phyloP scores from a whole-genome alignment of 768 basidiomycete genomes.

The Pleurotus salmoneostramineus region DNA sequence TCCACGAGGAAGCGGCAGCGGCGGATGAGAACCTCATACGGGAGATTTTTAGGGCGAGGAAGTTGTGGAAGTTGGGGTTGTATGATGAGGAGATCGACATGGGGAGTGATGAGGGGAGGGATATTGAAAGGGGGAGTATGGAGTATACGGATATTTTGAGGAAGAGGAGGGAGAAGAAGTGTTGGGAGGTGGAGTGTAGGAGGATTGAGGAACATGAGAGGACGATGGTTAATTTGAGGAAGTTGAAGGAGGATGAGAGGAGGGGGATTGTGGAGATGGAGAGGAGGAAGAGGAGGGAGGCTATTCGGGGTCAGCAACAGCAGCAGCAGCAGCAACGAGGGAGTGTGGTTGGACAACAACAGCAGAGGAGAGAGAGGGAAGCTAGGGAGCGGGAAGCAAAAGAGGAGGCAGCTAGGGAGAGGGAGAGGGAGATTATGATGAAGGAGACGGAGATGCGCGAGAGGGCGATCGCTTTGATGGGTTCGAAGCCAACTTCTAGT shows the following conservation, averaged over 20 bases:
- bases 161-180: conserved; percentile 18
- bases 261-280: conserved; percentile 17
- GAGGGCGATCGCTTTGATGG: not conserved
- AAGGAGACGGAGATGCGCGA: not conserved
- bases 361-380: too few relatives aligned
- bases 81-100: conserved; percentile 15
- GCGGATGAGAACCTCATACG: conserved; percentile 10
- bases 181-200: conserved; percentile 22
- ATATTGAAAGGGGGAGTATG: conserved; percentile 16
- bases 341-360: too few relatives aligned
- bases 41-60: conserved; percentile 7
- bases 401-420: too few relatives aligned
- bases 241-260: conserved; percentile 24
- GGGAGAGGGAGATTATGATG: not conserved
- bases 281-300: conserved; percentile 26
- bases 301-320: not conserved
- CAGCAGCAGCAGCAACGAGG: not conserved
- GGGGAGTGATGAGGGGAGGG: conserved; percentile 14
- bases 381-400: too few relatives aligned
- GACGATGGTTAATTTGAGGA: conserved; percentile 22
- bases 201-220: conserved; percentile 35
- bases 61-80: conserved; percentile 10
- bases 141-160: conserved; percentile 19
- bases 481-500: not conserved
- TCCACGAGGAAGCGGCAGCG: conserved; percentile 22